Base-by-base conservation (phyloP, 1,139 yeast species). In the Kurtzmaniella quercitrusa region DNA sequence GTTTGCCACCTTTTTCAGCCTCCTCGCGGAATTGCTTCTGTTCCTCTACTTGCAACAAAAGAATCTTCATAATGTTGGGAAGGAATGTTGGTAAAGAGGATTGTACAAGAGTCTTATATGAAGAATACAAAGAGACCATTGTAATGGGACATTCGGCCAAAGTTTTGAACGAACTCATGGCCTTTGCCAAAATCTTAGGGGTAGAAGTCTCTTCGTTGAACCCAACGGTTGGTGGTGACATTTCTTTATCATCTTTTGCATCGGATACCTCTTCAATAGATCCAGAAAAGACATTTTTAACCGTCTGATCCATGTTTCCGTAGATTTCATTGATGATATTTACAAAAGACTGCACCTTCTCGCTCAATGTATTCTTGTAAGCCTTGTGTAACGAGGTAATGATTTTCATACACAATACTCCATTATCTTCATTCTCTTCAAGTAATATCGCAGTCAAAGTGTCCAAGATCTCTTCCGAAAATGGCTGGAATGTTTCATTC, bases 101-200 rank as follows among this genome's bases (percentile, higher is more conserved):
- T 41, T 79, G 78, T 2, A 87, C 88, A 44, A 90, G 67, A 38
- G 80, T 81, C 59, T 89, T 88, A 65, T 91, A 91, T 0, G 96
- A 83, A 1, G 96, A 86, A 55, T 88, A 89, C 44, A 94, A 72
- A 7, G 96, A 81, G 2, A 94, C 98, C 81, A 94, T 87, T 9
- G 96, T 91, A 37, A 94, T 91, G 6, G 99, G 99, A 59, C 98
- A 91, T 62, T 94, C 99, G 0, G 97, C 90, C 47, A 93, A 75
- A 10, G 94, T 89, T 59, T 90, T 91, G 71, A 93, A 93, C 1
- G 98, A 90, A 55, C 63, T 73, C 77, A 87, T 78, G 11, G 94
- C 84, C 51, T 75, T 77, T 44, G 70, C 62, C 33, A 79, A 71
- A 2, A 68, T 58, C 47, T 75, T 75, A n/a, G 39, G 41, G 3